Percentiles rank a stretch among this genome's conserved stretches.
These are phyloP conservation scores for Phylloporus sp. DNA, from an alignment of 768 basidiomycete genomes.

Conservation along the genomic window DNA sequence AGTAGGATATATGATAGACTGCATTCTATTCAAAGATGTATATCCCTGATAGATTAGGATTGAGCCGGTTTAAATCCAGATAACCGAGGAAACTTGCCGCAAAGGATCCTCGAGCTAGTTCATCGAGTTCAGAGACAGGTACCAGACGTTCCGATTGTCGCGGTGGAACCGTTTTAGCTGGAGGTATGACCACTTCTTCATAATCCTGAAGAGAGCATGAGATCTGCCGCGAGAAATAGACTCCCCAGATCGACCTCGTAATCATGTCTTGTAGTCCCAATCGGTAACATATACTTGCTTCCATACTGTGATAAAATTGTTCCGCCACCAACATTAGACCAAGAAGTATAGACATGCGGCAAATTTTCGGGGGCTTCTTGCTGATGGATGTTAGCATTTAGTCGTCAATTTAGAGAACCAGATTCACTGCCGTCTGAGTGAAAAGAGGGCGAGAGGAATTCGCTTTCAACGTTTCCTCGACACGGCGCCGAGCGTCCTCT, in stretches of 20 bases:
- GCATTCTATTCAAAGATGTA: conserved; percentile 81
- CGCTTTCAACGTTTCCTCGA: conserved; percentile 54
- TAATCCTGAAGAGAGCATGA: conserved; percentile 51
- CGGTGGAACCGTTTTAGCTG: conserved; percentile 72
- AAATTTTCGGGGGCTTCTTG: conserved; percentile 54
- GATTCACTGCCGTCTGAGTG: conserved; percentile 46
- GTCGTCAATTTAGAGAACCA: neutral
- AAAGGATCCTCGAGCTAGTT: conserved; percentile 76
- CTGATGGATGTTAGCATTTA: conserved; percentile 30
- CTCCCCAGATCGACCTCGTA: conserved; percentile 49
- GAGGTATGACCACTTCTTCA: conserved; percentile 88
- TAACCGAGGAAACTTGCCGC: conserved; percentile 45
- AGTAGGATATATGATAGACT: conserved; percentile 90
- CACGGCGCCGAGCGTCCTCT: conserved; percentile 51
- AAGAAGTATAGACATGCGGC: conserved; percentile 87
- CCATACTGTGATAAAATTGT: conserved; percentile 63
- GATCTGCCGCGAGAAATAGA: neutral
- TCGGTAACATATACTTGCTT: conserved; percentile 72
- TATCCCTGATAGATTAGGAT: conserved; percentile 58
- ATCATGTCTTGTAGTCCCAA: conserved; percentile 68
- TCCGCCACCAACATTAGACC: conserved; percentile 51
- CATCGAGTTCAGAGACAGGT: conserved; percentile 66
- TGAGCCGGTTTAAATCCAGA: neutral
- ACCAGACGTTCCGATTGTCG: conserved; percentile 67
- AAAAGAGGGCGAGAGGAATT: conserved; percentile 68